Percentiles rank a stretch among this genome's conserved stretches.
Conservation (phyloP, 441 rosid genomes). For the Syzygium syzygioides region DNA sequence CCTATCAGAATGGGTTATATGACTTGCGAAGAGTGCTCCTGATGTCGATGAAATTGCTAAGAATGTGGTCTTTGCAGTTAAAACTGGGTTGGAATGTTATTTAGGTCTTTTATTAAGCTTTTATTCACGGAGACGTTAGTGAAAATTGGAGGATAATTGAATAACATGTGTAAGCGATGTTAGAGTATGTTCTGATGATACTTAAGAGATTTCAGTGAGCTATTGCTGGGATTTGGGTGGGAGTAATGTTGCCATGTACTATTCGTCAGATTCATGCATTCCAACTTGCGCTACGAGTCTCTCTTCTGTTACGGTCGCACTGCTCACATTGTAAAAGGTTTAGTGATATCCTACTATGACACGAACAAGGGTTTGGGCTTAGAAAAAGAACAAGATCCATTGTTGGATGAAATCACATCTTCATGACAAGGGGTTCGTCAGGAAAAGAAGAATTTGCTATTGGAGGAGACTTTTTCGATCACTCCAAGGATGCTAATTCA, state of each 20-base stretch:
- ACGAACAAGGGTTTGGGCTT: not conserved
- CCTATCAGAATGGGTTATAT: not conserved
- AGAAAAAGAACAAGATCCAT: not conserved
- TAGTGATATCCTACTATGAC: not conserved
- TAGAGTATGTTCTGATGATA: not conserved
- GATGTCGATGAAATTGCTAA: not conserved
- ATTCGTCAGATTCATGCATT: not conserved
- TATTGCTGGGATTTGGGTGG: not conserved
- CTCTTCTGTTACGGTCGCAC: not conserved
- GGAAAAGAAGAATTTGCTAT: not conserved
- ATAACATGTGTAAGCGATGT: not conserved
- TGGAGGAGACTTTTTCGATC: not conserved
- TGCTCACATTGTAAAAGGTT: not conserved
- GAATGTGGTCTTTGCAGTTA: not conserved
- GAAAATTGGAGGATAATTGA: not conserved
- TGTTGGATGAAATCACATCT: not conserved
- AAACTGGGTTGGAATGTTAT: not conserved
- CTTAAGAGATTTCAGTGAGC: not conserved
- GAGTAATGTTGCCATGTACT: not conserved
- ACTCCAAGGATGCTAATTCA: not conserved
- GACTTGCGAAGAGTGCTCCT: not conserved
- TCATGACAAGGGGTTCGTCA: not conserved
- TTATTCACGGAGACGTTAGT: not conserved
- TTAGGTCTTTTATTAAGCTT: not conserved
- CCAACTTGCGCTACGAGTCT: not conserved